phyloP scores from a whole-genome alignment of 345 rosid species.

The Jatropha curcas region DNA sequence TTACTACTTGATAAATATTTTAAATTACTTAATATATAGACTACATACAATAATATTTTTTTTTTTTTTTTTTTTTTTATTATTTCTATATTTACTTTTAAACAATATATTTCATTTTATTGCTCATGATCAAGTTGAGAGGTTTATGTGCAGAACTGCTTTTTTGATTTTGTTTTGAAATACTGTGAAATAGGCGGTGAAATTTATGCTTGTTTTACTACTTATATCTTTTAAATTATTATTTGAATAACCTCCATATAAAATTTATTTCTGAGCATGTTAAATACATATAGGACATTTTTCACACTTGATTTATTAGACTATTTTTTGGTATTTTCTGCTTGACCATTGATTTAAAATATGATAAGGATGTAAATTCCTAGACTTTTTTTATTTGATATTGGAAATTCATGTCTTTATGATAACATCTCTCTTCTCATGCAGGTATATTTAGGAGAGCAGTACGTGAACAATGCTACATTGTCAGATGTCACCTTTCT shows the following conservation, averaged over 20 bases:
- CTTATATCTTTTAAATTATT: not conserved
- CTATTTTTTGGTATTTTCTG: not conserved
- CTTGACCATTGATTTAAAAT: not conserved
- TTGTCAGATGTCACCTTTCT: constrained; percentile 94
- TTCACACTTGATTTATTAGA: not conserved
- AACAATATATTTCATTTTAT: not conserved
- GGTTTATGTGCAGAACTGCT: too few relatives aligned
- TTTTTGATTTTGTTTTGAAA: too few relatives aligned
- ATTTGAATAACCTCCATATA: not conserved
- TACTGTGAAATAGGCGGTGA: too few relatives aligned
- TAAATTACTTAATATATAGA: too few relatives aligned
- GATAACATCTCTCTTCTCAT: constrained; percentile 9
- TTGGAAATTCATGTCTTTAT: not conserved
- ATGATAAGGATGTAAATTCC: not conserved
- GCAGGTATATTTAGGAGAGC: constrained; percentile 97
- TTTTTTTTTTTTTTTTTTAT: too few relatives aligned
- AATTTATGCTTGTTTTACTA: not conserved
- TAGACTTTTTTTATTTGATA: not conserved
- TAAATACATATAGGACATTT: not conserved
- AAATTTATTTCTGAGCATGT: not conserved
- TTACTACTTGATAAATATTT: too few relatives aligned
- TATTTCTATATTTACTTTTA: too few relatives aligned
- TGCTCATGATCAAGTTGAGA: too few relatives aligned
- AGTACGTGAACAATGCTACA: constrained; percentile 84
- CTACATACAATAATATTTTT: too few relatives aligned